Percentiles rank a stretch among this genome's conserved stretches.
phyloP scores from a whole-genome alignment of 306 rosid genomes.

The Citrullus mucosospermus region DNA sequence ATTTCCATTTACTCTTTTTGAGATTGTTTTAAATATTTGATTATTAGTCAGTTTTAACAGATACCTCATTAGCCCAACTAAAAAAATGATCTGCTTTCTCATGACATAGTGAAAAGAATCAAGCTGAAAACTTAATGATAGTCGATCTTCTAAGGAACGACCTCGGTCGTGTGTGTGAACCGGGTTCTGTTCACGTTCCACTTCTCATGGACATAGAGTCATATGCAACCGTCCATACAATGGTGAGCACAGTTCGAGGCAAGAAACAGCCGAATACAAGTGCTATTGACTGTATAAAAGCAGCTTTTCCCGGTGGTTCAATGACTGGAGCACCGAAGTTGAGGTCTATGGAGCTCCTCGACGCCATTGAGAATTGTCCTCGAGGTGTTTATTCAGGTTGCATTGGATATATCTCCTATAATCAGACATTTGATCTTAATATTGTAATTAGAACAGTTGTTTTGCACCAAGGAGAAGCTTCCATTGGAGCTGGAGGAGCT shows the following conservation, averaged over 20 bases:
- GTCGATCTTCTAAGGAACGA: slow-evolving; percentile 97
- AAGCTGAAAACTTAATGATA: slow-evolving; percentile 93
- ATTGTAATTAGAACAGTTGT: slow-evolving; percentile 87
- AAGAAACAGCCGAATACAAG: slow-evolving; percentile 41
- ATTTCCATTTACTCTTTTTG: background rate
- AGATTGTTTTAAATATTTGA: background rate
- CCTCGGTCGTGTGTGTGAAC: slow-evolving; percentile 90
- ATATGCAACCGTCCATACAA: slow-evolving; percentile 89
- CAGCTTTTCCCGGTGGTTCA: slow-evolving; percentile 96
- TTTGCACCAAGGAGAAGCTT: slow-evolving; percentile 72
- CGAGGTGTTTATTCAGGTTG: slow-evolving; percentile 93
- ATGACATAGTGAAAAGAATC: slow-evolving; percentile 74
- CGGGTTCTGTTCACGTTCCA: slow-evolving; percentile 92
- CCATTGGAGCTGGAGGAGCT: slow-evolving; percentile 99
- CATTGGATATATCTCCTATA: slow-evolving; percentile 86
- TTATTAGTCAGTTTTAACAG: background rate
- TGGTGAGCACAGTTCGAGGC: slow-evolving; percentile 94
- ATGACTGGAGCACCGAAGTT: slow-evolving; percentile 99
- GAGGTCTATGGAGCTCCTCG: slow-evolving; percentile 92
- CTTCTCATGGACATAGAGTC: slow-evolving; percentile 84
- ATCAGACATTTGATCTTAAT: slow-evolving; percentile 86
- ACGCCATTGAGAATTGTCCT: slow-evolving; percentile 60
- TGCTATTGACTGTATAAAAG: slow-evolving; percentile 67
- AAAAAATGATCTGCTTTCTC: background rate
- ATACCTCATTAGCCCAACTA: background rate